A percentile compares a stretch with the other conserved stretches of the same genome.
phyloP scores from a whole-genome alignment of 1,139 yeast genomes.

The Magnusiomyces fungicola region DNA sequence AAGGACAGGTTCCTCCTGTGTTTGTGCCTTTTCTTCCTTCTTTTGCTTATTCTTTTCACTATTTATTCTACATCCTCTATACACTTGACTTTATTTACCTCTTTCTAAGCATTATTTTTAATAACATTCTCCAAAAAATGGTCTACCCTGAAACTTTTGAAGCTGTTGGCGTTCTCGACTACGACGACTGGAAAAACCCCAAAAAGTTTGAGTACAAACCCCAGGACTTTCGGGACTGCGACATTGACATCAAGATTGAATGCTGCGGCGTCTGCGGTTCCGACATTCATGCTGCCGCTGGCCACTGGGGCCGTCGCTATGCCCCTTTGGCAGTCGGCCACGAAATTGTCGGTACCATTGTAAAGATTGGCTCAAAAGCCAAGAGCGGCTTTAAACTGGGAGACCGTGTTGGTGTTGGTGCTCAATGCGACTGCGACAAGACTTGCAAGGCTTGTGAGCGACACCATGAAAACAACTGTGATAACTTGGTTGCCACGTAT shows the following conservation, averaged over 20 bases:
- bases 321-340: conserved; percentile 40
- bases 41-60: no score
- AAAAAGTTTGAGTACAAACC: conserved; percentile 1
- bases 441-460: conserved; percentile 42
- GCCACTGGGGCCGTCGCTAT: conserved; percentile 35
- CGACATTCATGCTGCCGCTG: conserved; percentile 43
- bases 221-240: conserved; percentile 14
- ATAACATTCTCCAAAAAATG: no score
- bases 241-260: conserved; percentile 41
- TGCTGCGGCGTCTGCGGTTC: conserved; percentile 60
- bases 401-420: conserved; percentile 59
- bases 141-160: conserved; percentile 21
- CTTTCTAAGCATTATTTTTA: no score
- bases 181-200: conserved; percentile 1
- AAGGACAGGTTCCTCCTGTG: no score
- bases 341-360: conserved; percentile 51
- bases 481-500: conserved; percentile 39
- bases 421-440: conserved; percentile 43
- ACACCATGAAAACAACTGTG: conserved; percentile 48
- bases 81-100: no score
- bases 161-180: conserved; percentile 6
- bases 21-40: no score
- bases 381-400: conserved; percentile 43
- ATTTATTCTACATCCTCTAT: no score
- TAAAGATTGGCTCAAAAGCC: conserved; percentile 37